A percentile compares a stretch with the other conserved stretches of the same genome.
These are phyloP conservation scores for Acanthamoeba lenticulata DNA, from an alignment of 208 protist genomes.

Conservation along the genomic window DNA sequence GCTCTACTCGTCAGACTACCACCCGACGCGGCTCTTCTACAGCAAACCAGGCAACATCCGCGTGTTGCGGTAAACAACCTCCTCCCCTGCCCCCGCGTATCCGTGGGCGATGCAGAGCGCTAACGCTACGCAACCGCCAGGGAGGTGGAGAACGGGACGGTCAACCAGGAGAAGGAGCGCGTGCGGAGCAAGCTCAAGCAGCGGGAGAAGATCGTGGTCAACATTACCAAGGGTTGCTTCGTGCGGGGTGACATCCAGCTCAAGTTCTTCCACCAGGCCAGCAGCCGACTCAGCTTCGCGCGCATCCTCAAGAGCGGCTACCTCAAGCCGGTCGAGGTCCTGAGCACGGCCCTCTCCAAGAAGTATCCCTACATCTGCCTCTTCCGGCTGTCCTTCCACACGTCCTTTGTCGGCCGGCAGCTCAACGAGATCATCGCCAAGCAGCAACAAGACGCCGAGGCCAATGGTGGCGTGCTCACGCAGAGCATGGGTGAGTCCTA, in stretches of 20 bases:
- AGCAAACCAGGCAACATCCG: conserved; percentile 42
- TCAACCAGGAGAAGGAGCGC: conserved; percentile 26
- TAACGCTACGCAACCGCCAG: neutral
- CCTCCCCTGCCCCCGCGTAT: no score
- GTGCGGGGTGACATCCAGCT: conserved; percentile 49
- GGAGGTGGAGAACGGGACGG: conserved; percentile 47
- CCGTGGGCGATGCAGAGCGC: neutral
- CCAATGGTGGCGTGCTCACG: neutral
- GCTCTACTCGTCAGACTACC: conserved; percentile 51
- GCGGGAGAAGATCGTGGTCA: conserved; percentile 29
- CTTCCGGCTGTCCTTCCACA: conserved; percentile 41
- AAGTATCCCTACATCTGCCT: conserved; percentile 49
- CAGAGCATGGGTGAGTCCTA: conserved; percentile 4
- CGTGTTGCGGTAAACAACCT: neutral
- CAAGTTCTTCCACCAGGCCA: conserved; percentile 62
- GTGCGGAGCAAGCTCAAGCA: conserved; percentile 26
- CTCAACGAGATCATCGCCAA: conserved; percentile 60
- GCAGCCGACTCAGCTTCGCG: conserved; percentile 34
- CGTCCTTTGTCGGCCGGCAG: conserved; percentile 17
- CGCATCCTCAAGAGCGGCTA: conserved; percentile 50
- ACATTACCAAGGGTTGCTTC: conserved; percentile 49
- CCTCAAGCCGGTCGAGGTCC: conserved; percentile 48
- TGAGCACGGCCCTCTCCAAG: conserved; percentile 37
- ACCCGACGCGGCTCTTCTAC: conserved; percentile 24
- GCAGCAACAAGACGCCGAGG: neutral